Conservation (phyloP, 2,329 filamentous ascomycete genomes). For the Acephala macrosclerotiorum region DNA sequence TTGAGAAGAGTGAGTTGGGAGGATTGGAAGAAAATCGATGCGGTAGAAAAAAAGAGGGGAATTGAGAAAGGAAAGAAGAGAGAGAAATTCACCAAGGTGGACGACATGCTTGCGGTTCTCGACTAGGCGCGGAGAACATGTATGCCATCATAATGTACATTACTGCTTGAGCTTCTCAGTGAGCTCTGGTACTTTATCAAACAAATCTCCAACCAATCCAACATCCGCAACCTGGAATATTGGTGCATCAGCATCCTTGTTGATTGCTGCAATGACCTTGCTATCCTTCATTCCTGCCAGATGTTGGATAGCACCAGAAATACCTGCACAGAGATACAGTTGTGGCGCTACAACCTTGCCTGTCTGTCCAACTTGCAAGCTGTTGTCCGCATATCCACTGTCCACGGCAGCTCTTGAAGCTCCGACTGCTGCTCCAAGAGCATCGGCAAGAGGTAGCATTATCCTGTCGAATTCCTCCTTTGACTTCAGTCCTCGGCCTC, state of each 20-base stretch:
- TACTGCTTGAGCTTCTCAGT: constrained; percentile 82
- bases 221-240: constrained; percentile 99
- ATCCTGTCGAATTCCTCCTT: constrained; percentile 96
- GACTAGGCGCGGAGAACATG: constrained; percentile 41
- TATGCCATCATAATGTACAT: constrained; percentile 34
- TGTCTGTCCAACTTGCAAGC: constrained; percentile 96
- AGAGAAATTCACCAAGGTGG: constrained; percentile 69
- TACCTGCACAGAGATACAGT: constrained; percentile 93
- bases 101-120: constrained; percentile 64
- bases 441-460: constrained; percentile 91
- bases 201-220: constrained; percentile 92
- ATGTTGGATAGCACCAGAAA: constrained; percentile 97
- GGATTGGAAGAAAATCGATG: constrained; percentile 87
- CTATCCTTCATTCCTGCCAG: constrained; percentile 99
- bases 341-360: constrained; percentile 98
- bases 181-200: constrained; percentile 93
- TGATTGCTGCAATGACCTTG: constrained; percentile 98
- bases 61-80: constrained; percentile 74
- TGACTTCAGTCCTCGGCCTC: constrained; percentile 93
- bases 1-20: constrained; percentile 77
- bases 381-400: constrained; percentile 98
- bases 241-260: constrained; percentile 95
- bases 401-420: constrained; percentile 95
- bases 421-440: constrained; percentile 93
- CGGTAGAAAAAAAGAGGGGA: constrained; percentile 75